A percentile compares a stretch with the other conserved stretches of the same genome.
phyloP scores from a whole-genome alignment of 768 basidiomycete species.

The Boletus tomentosulus region DNA sequence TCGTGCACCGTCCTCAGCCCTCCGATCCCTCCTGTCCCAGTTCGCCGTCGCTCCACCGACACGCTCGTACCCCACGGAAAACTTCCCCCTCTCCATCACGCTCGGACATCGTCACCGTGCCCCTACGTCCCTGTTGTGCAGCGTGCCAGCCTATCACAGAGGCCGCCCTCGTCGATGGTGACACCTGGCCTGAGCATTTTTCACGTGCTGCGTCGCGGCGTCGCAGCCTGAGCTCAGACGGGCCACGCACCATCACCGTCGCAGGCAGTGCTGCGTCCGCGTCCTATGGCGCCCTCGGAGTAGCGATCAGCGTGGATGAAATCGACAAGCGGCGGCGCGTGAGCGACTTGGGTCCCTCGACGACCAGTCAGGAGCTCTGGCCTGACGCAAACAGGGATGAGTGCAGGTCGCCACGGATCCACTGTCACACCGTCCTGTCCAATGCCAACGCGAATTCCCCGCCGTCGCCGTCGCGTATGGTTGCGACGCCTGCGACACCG shows the following conservation, averaged over 20 bases:
- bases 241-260: constrained; percentile 28
- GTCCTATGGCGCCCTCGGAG: constrained; percentile 14
- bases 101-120: constrained; percentile 48
- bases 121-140: constrained; percentile 67
- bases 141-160: constrained; percentile 61
- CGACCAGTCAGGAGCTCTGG: not conserved
- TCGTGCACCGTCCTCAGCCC: constrained; percentile 43
- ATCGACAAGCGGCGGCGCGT: constrained; percentile 55
- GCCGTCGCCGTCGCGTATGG: constrained; percentile 11
- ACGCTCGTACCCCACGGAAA: constrained; percentile 18
- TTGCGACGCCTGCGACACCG: constrained; percentile 12
- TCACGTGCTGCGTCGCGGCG: constrained; percentile 57
- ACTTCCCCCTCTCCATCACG: constrained; percentile 33
- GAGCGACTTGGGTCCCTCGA: constrained; percentile 27
- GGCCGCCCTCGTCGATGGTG: constrained; percentile 41
- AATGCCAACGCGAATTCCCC: not conserved
- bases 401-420: not conserved
- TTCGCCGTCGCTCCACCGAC: constrained; percentile 5
- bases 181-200: constrained; percentile 58
- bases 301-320: constrained; percentile 57
- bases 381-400: not conserved
- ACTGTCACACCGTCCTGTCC: not conserved
- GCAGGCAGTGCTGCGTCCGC: constrained; percentile 31
- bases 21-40: constrained; percentile 7
- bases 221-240: constrained; percentile 41